Percentiles rank a stretch among this genome's conserved stretches.
phyloP scores from a whole-genome alignment of 768 basidiomycete species.

The Amanita thiersii region DNA sequence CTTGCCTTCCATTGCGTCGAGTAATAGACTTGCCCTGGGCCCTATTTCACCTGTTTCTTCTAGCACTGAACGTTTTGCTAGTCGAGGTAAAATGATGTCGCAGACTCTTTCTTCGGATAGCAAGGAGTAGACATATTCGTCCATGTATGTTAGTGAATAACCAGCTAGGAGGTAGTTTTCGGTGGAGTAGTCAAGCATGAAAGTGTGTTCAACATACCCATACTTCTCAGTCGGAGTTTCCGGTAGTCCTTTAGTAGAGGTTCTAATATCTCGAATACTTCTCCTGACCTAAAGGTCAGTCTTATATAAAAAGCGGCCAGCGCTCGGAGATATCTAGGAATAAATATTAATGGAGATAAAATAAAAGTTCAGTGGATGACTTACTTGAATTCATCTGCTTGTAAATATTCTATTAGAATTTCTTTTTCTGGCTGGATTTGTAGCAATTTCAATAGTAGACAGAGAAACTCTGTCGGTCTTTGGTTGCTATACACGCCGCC shows the following conservation, averaged over 20 bases:
- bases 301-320: constrained; percentile 91
- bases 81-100: constrained; percentile 90
- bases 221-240: constrained; percentile 75
- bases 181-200: neutral
- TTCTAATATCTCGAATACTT: constrained; percentile 90
- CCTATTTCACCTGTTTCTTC: constrained; percentile 91
- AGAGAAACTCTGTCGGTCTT: constrained; percentile 89
- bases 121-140: constrained; percentile 84
- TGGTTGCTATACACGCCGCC: constrained; percentile 97
- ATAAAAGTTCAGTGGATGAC: constrained; percentile 18
- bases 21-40: constrained; percentile 76
- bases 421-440: constrained; percentile 98
- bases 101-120: constrained; percentile 89
- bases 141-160: constrained; percentile 80
- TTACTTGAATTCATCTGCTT: constrained; percentile 97
- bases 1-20: constrained; percentile 79
- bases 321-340: constrained; percentile 80
- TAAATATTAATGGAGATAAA: constrained; percentile 3
- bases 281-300: constrained; percentile 85
- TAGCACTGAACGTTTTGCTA: constrained; percentile 76
- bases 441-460: constrained; percentile 85
- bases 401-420: constrained; percentile 89
- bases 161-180: constrained; percentile 46
- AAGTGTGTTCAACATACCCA: constrained; percentile 42
- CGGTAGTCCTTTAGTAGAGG: constrained; percentile 91